phyloP scores from a whole-genome alignment of 164 flowering plant species.

The Aristolochia fimbriata region DNA sequence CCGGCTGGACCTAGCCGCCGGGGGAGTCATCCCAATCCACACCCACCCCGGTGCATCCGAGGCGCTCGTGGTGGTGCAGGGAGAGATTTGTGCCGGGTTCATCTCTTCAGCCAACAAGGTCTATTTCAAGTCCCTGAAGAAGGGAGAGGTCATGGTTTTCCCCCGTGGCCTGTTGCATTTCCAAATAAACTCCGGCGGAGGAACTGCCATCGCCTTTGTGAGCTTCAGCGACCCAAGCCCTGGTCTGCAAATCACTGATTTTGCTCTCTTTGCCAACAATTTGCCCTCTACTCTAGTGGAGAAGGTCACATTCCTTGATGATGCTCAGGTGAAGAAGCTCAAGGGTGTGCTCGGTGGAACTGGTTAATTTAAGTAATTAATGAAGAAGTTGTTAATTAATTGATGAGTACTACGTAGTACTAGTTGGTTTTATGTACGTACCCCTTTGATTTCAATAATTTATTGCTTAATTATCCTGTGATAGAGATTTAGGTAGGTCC shows the following conservation, averaged over 20 bases:
- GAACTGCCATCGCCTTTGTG: slow-evolving; percentile 28
- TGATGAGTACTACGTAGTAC: too few species aligned
- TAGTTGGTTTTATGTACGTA: too few species aligned
- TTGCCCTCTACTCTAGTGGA: slow-evolving; percentile 42
- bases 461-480: too few species aligned
- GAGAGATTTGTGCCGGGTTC: slow-evolving; percentile 43
- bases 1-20: slow-evolving; percentile 50
- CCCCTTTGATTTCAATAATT: too few species aligned
- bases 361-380: too few species aligned
- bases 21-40: slow-evolving; percentile 74
- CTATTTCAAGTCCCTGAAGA: slow-evolving; percentile 30
- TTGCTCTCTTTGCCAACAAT: slow-evolving; percentile 40
- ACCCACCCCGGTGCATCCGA: slow-evolving; percentile 50
- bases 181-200: slow-evolving; percentile 37
- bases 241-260: slow-evolving; percentile 48
- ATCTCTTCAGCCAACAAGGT: slow-evolving; percentile 29
- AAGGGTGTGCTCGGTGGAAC: slow-evolving; percentile 65
- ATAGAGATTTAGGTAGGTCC: too few species aligned
- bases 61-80: slow-evolving; percentile 30
- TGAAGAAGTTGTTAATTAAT: too few species aligned
- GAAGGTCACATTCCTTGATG: slow-evolving; percentile 47
- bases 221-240: slow-evolving; percentile 51
- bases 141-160: slow-evolving; percentile 50
- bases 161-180: slow-evolving; percentile 61
- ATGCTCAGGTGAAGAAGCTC: slow-evolving; percentile 48